These are phyloP conservation scores for Stromatinia cepivora DNA, from an alignment of 2,329 filamentous ascomycete species.

Conservation along the genomic window DNA sequence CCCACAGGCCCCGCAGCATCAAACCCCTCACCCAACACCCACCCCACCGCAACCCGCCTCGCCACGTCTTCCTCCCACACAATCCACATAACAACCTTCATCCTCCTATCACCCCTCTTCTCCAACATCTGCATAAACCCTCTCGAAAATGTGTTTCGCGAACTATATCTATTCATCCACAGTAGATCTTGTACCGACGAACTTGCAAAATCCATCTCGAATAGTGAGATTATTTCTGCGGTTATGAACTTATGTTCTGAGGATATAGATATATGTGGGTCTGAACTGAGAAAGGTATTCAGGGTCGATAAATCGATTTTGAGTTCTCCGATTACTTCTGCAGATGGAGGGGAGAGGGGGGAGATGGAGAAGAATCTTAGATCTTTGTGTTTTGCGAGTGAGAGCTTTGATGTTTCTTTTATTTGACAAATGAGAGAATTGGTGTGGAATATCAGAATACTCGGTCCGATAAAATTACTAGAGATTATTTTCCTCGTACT, in stretches of 20 bases:
- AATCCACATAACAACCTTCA: constrained; percentile 13
- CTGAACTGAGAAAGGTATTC: not conserved
- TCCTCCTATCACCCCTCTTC: not conserved
- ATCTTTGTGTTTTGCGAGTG: not conserved
- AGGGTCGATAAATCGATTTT: not conserved
- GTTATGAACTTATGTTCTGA: rapidly evolving
- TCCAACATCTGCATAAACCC: not conserved
- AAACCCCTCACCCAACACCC: not conserved
- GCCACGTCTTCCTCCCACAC: not conserved
- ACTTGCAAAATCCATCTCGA: not conserved
- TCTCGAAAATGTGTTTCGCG: not conserved
- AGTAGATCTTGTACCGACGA: not conserved
- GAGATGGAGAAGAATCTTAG: not conserved
- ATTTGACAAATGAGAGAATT: not conserved
- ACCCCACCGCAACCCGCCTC: not conserved
- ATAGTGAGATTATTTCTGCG: not conserved
- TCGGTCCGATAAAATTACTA: not conserved
- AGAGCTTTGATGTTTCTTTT: not conserved
- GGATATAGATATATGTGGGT: rapidly evolving
- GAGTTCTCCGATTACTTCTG: not conserved
- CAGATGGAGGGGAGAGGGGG: not conserved
- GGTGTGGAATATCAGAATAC: not conserved
- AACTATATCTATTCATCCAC: not conserved
- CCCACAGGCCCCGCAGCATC: too few species aligned
- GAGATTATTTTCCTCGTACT: not conserved